A percentile compares a stretch with the other conserved stretches of the same genome.
Evolutionary conservation across 352 stramenopile genomes (phyloP).

Genomic region (Pythium inflatum): DNA sequence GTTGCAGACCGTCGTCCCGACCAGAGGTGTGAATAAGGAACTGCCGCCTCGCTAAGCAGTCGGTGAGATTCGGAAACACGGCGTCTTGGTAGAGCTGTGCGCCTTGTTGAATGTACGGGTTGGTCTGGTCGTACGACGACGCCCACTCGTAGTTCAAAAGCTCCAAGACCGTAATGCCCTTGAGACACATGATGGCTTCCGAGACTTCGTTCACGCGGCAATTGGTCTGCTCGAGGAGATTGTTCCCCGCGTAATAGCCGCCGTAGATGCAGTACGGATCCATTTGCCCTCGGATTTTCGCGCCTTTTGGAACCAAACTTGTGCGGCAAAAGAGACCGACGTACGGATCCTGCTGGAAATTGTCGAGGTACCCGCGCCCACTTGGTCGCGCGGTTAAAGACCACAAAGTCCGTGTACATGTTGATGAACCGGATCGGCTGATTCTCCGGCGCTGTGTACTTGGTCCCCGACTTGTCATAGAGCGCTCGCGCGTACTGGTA

Average conservation of each 20-base stretch:
- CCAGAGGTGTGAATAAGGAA: conserved; percentile 5
- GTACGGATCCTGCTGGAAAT: conserved; percentile 32
- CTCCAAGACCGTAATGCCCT: conserved; percentile 24
- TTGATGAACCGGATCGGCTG: conserved; percentile 33
- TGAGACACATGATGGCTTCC: conserved; percentile 31
- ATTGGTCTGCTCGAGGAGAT: conserved; percentile 9
- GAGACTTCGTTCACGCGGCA: conserved; percentile 32
- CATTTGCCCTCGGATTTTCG: conserved; percentile 14
- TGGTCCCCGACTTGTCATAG: conserved; percentile 25
- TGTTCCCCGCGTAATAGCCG: conserved; percentile 16
- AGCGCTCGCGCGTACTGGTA: conserved; percentile 25
- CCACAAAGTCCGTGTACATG: conserved; percentile 34
- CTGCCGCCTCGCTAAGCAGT: conserved; percentile 18
- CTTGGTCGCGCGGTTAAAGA: conserved; percentile 23
- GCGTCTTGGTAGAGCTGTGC: conserved; percentile 10
- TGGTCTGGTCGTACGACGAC: background rate
- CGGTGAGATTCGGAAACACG: conserved; percentile 23
- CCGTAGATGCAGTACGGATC: conserved; percentile 4
- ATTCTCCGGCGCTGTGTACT: conserved; percentile 1
- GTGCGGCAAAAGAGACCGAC: conserved; percentile 28
- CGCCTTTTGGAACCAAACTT: conserved; percentile 18
- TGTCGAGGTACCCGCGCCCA: conserved; percentile 26
- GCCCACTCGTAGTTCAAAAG: conserved; percentile 34
- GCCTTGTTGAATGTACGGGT: conserved; percentile 19
- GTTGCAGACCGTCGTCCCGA: conserved; percentile 16